Base-by-base conservation (phyloP, 345 rosid species). In the Streptanthus diversifolius region DNA sequence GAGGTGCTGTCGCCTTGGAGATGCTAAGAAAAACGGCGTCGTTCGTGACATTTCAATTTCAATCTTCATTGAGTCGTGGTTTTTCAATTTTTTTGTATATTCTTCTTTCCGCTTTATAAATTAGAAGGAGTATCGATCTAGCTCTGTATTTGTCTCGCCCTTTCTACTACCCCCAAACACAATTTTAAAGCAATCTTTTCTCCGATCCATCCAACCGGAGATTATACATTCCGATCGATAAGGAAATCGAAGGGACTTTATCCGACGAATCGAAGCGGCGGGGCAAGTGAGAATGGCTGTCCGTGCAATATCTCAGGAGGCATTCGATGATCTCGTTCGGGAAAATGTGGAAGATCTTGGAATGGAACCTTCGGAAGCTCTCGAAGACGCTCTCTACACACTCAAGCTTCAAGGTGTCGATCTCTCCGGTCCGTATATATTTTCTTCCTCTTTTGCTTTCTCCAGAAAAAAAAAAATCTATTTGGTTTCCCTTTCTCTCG, bases 321-420 rank as follows among this genome's bases (percentile, higher is more conserved):
- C 97, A 1, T 91, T 90, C 79, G 88, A 95, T 60, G 95, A 90
- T 63, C 79, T 91, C 24, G 96, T 90, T 15, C 87, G 80, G 55
- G 99, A 95, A 77, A 95, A 91, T 85, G 79, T 86, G 51, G 96
- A 91, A 63, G 97, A 88, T 33, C 89, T 95, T 1, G 92, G 86
- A 1, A 91, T 95, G 96, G 98, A 90, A 15, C 95, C 97, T 53
- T 22, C 84, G 58, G 96, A 95, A 73, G 93, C 98, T 40, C 92
- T 95, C 22, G 79, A 90, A 72, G 99, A 95, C 79, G 98, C 97
- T 78, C 77, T 91, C 59, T 66, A 88, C 12, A 81, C 99, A 18
- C 95, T 95, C 66, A 63, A 89, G 43, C 91, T 90, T 61, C 96
- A 91, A 82, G 91, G 91, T 86, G 99, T 90, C 71, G 93, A 88